Evolutionary conservation across 2,329 filamentous ascomycete species (phyloP).

Genomic region (Mycocentrospora acerina): DNA sequence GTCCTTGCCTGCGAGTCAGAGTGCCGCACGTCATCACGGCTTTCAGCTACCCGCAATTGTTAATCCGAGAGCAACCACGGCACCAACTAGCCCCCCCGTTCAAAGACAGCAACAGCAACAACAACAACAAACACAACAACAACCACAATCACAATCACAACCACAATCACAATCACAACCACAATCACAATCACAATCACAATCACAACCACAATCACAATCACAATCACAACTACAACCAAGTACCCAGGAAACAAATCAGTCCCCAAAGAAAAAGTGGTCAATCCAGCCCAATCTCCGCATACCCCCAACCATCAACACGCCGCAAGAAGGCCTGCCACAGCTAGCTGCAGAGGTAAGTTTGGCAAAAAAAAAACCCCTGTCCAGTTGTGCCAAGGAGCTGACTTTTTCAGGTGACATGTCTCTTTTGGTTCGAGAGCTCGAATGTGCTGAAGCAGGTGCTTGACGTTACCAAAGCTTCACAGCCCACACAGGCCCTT

Average conservation of each 20-base stretch:
- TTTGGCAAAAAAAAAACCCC: neutral
- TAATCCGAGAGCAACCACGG: slow-evolving; percentile 33
- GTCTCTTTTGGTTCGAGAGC: slow-evolving; percentile 96
- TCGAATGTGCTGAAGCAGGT: slow-evolving; percentile 76
- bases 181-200: slow-evolving; percentile 14
- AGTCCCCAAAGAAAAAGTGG: slow-evolving; percentile 33
- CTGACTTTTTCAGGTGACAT: slow-evolving; percentile 69
- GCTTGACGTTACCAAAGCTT: slow-evolving; percentile 58
- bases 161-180: slow-evolving; percentile 10
- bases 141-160: slow-evolving; percentile 12
- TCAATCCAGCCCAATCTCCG: slow-evolving; percentile 39
- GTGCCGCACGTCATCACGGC: slow-evolving; percentile 31
- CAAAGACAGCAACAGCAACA: slow-evolving; percentile 13
- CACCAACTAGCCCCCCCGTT: slow-evolving; percentile 26
- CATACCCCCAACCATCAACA: slow-evolving; percentile 39
- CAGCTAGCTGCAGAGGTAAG: slow-evolving; percentile 45
- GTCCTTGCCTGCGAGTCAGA: slow-evolving; percentile 29
- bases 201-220: slow-evolving; percentile 9
- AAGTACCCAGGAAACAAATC: slow-evolving; percentile 20
- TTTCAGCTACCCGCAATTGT: slow-evolving; percentile 40
- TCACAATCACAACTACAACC: slow-evolving; percentile 17
- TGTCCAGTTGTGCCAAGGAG: slow-evolving; percentile 3
- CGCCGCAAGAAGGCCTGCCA: slow-evolving; percentile 43
- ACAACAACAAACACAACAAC: slow-evolving; percentile 14
- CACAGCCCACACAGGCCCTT: slow-evolving; percentile 55